Percentiles rank a stretch among this genome's conserved stretches.
Evolutionary conservation across 257 asterid species (phyloP).

Genomic region (Solanum rostratum): DNA sequence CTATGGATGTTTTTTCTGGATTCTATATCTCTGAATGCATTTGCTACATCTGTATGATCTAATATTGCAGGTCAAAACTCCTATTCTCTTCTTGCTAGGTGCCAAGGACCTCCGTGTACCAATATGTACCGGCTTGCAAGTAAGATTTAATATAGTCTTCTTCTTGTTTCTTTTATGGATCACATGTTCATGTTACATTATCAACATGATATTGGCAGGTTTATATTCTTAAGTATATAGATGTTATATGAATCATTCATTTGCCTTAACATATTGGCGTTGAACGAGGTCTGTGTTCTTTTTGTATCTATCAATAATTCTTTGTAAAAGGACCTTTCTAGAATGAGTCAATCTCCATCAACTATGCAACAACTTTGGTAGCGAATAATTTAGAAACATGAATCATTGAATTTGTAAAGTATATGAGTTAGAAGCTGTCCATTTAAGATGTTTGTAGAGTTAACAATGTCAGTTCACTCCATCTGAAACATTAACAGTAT

Average conservation of each 20-base stretch:
- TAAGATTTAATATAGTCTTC: constrained; percentile 14
- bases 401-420: neutral
- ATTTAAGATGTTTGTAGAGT: neutral
- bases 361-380: neutral
- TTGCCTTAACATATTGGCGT: neutral
- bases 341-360: neutral
- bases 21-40: neutral
- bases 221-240: neutral
- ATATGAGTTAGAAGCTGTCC: neutral
- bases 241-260: neutral
- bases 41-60: neutral
- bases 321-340: neutral
- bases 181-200: neutral
- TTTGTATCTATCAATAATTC: neutral
- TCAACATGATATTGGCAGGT: neutral
- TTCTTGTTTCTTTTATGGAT: neutral
- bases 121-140: constrained; percentile 70
- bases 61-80: constrained; percentile 74
- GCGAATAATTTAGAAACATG: neutral
- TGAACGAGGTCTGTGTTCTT: neutral
- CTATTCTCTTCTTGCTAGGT: constrained; percentile 67
- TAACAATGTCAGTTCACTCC: neutral
- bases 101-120: constrained; percentile 95
- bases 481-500: neutral
- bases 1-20: neutral